Base-by-base conservation (phyloP, 2,329 filamentous ascomycete species). In the Sclerotinia glacialis region DNA sequence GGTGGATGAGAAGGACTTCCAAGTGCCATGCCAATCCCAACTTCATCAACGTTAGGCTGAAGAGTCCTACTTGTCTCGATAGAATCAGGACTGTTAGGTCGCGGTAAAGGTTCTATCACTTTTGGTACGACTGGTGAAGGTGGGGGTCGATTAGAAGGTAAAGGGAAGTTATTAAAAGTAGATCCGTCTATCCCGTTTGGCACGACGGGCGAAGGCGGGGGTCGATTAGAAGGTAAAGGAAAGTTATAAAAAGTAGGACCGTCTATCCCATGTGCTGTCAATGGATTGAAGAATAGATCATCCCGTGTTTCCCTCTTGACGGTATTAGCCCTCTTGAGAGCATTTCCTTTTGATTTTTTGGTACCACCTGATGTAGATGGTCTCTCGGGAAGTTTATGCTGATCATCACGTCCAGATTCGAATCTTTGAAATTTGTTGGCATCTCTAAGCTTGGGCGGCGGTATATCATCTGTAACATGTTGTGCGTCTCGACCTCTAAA, bases 1-100 rank as follows among this genome's bases (percentile, higher is more conserved):
- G 74, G 72, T 53, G 69, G 78, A 21, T 78, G 76, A n/a, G 81
- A 79, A 31, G 90, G 90, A 73, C 89, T 92, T 42, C 89, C 90
- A 66, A 92, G 78, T 1, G 90, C 90, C 82, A 93, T 88, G 12
- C 90, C 90, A 69, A 93, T 92, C 71, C 71, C 70, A 44, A 63
- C 65, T 9, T 53, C 66, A 40, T 44, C 26, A 31, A 52, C 23
- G 55, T 65, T 61, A 34, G n/a, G 37, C 2, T 49, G 28, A 46
- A 14, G n/a, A 9, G 28, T 64, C 23, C 21, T 26, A 21, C n/a
- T 52, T 42, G 23, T 44, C 37, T 44, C 26, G 55, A 61, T 50
- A 42, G 54, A 53, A 40, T 52, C 55, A 34, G 64, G 64, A 61
- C n/a, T 65, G 7, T 44, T 21, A 12, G 64, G 26, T 44, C 63